Evolutionary conservation across 2,329 filamentous ascomycete species (phyloP).

Genomic region (Arachnopeziza araneosa): DNA sequence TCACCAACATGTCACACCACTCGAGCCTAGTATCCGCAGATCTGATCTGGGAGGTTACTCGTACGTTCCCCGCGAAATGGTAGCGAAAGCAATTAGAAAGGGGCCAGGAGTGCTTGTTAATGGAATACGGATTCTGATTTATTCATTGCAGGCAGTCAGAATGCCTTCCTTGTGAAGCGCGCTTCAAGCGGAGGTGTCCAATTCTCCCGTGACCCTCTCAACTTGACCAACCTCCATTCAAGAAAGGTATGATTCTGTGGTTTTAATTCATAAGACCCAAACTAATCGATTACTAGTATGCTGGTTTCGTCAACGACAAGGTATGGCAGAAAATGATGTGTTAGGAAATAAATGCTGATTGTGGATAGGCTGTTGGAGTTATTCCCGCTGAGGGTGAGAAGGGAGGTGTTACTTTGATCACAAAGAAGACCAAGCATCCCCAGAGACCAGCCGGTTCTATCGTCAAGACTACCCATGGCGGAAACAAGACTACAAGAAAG

Average conservation of each 20-base stretch:
- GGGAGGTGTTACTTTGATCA: slow-evolving; percentile 72
- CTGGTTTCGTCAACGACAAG: slow-evolving; percentile 91
- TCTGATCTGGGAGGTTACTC: slow-evolving; percentile 90
- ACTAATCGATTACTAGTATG: slow-evolving; percentile 54
- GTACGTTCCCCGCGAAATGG: slow-evolving; percentile 53
- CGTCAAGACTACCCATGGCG: slow-evolving; percentile 62
- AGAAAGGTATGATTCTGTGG: slow-evolving; percentile 63
- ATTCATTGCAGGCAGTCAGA: slow-evolving; percentile 64
- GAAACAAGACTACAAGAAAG: slow-evolving; percentile 74
- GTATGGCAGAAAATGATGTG: slow-evolving; percentile 42
- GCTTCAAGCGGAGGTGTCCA: slow-evolving; percentile 70
- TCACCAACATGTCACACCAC: slow-evolving; percentile 40
- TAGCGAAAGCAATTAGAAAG: background rate
- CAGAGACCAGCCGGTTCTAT: slow-evolving; percentile 68
- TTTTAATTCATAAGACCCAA: background rate
- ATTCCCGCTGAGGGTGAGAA: slow-evolving; percentile 57
- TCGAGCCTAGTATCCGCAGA: slow-evolving; percentile 78
- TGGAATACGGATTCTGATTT: slow-evolving; percentile 12
- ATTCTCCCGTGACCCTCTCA: slow-evolving; percentile 92
- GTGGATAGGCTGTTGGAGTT: slow-evolving; percentile 68
- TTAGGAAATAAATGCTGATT: slow-evolving; percentile 17
- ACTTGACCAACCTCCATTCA: slow-evolving; percentile 85
- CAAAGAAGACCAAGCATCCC: slow-evolving; percentile 72
- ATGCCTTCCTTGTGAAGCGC: slow-evolving; percentile 90
- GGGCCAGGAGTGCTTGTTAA: slow-evolving; percentile 3